phyloP scores from a whole-genome alignment of 75 land plant genomes.

The Sequoia sempervirens region DNA sequence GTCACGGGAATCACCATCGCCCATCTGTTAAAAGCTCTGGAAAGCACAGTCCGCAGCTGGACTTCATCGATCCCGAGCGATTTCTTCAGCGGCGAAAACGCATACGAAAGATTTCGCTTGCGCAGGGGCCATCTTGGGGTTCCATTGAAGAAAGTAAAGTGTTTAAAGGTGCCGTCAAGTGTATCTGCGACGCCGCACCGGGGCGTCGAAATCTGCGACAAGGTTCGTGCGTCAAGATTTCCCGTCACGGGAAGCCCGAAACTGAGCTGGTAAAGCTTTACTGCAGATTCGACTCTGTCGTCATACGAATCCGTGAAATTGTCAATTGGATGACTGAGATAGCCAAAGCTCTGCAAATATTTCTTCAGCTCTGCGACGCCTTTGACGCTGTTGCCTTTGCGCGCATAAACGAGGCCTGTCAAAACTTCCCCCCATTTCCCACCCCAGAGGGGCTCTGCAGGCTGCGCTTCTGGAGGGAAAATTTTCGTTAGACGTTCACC shows the following conservation, averaged over 20 bases:
- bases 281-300: constrained; percentile 25
- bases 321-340: constrained; percentile 4
- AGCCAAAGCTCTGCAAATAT: constrained; percentile 32
- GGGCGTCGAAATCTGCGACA: constrained; percentile 30
- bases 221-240: constrained; percentile 36
- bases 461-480: no score
- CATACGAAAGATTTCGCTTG: constrained; percentile 35
- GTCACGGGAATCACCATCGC: constrained; percentile 22
- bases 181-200: constrained; percentile 59
- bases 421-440: constrained; percentile 3
- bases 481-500: no score
- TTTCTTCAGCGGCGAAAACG: constrained; percentile 16
- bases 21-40: constrained; percentile 35
- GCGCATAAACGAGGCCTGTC: neutral
- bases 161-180: constrained; percentile 16
- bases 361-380: constrained; percentile 21
- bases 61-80: neutral
- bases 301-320: constrained; percentile 36
- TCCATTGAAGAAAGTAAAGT: constrained; percentile 52
- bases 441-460: no score
- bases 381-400: constrained; percentile 8
- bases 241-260: constrained; percentile 50
- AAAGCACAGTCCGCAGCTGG: constrained; percentile 3
- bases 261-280: constrained; percentile 49
- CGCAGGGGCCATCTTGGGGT: constrained; percentile 41